Evolutionary conservation across 2,329 filamentous ascomycete species (phyloP).

Genomic region (Calycina herbarum): DNA sequence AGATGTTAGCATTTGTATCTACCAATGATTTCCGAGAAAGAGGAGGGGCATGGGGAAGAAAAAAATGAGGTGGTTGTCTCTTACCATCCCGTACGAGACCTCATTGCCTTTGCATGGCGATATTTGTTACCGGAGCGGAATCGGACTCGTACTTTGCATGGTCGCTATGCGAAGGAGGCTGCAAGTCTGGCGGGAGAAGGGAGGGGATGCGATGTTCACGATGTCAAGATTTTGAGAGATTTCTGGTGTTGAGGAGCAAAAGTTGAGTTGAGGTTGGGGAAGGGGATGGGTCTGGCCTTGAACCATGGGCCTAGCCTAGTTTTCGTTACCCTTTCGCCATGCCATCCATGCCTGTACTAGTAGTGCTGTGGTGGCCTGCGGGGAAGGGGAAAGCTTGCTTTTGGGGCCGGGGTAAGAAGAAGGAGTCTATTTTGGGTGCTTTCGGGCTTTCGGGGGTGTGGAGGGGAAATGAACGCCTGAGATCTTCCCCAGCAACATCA

Average conservation of each 20-base stretch:
- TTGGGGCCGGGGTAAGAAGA: no score
- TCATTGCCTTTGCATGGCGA: constrained; percentile 35
- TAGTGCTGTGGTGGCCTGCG: no score
- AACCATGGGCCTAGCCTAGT: no score
- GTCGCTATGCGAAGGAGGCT: not conserved
- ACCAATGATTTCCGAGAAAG: not conserved
- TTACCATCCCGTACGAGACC: constrained; percentile 42
- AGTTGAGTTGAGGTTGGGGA: constrained; percentile 1
- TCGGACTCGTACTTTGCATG: not conserved
- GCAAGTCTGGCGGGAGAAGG: not conserved
- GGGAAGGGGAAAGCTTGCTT: not conserved
- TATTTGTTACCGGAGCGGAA: not conserved
- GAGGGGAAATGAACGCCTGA: no score
- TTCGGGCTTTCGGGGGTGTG: no score
- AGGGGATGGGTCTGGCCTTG: not conserved
- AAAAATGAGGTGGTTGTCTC: not conserved
- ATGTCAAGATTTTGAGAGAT: not conserved
- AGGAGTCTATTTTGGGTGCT: no score
- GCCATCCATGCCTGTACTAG: no score
- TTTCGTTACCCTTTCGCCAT: no score
- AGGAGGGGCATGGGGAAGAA: not conserved
- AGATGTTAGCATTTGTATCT: not conserved
- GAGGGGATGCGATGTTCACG: not conserved
- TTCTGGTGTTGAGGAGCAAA: not conserved
- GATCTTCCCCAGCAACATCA: no score